Conservation (phyloP, 768 basidiomycete species). For the Phylloporus arenicola region DNA sequence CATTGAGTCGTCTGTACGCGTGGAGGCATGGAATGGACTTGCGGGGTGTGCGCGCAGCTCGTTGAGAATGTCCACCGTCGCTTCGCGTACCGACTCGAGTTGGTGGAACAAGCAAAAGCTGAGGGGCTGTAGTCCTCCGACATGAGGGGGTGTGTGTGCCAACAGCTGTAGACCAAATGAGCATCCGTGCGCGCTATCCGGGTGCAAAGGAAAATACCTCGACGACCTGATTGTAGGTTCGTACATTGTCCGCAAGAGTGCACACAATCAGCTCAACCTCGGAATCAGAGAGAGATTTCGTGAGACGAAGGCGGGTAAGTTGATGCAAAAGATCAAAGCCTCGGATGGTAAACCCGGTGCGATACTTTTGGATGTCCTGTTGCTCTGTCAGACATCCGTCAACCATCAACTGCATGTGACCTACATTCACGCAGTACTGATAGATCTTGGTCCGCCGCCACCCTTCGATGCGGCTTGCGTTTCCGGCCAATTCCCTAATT, state of each 20-base stretch:
- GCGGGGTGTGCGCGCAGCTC: slow-evolving; percentile 74
- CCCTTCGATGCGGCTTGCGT: slow-evolving; percentile 84
- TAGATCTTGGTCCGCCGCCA: slow-evolving; percentile 87
- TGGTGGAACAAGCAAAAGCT: slow-evolving; percentile 92
- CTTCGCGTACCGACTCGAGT: slow-evolving; percentile 64
- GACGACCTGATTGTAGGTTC: slow-evolving; percentile 81
- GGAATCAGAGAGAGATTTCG: slow-evolving; percentile 61
- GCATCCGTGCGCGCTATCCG: no score
- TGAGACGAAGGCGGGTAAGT: slow-evolving; percentile 70
- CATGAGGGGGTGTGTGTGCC: slow-evolving; percentile 65
- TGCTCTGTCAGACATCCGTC: slow-evolving; percentile 6
- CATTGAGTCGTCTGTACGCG: not conserved
- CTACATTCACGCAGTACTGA: slow-evolving; percentile 62
- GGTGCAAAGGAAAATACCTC: slow-evolving; percentile 50
- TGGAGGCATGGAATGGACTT: slow-evolving; percentile 22
- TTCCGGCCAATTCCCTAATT: slow-evolving; percentile 64
- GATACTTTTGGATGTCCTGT: slow-evolving; percentile 64
- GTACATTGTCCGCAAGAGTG: slow-evolving; percentile 63
- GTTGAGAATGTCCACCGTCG: slow-evolving; percentile 80
- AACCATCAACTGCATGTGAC: slow-evolving; percentile 18
- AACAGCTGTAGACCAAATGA: slow-evolving; percentile 54
- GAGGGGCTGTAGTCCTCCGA: slow-evolving; percentile 78
- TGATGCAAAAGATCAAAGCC: slow-evolving; percentile 87
- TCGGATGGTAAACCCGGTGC: slow-evolving; percentile 55
- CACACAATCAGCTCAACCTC: slow-evolving; percentile 77